Evolutionary conservation across 345 rosid genomes (phyloP).

Genomic region (Syzygium oleosum): DNA sequence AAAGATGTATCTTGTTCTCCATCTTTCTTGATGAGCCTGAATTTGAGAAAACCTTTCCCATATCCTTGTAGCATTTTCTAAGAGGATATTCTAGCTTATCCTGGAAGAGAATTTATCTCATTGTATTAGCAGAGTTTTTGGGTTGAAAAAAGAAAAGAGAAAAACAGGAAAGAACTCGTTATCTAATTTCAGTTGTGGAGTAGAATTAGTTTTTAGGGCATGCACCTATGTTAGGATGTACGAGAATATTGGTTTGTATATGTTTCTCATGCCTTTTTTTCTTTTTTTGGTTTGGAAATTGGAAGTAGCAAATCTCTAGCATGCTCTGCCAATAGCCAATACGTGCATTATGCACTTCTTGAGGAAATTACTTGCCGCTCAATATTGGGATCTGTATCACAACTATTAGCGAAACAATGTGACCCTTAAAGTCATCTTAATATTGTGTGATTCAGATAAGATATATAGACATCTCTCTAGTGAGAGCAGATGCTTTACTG

Average conservation of each 20-base stretch:
- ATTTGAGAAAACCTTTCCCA: background rate
- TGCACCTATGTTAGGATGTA: background rate
- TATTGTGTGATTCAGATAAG: background rate
- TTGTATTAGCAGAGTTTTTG: background rate
- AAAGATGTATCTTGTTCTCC: background rate
- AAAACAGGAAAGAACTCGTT: background rate
- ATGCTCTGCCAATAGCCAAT: background rate
- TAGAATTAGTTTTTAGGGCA: background rate
- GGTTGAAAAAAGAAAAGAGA: background rate
- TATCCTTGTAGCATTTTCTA: background rate
- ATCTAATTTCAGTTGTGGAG: background rate
- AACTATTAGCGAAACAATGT: background rate
- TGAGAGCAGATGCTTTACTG: background rate
- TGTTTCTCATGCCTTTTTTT: background rate
- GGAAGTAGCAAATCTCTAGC: background rate
- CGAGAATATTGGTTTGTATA: background rate
- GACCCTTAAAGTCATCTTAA: background rate
- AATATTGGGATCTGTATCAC: background rate
- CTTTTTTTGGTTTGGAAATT: background rate
- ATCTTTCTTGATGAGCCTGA: background rate
- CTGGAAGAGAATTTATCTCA: background rate
- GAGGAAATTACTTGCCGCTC: background rate
- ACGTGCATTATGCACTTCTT: background rate
- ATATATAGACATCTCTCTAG: background rate
- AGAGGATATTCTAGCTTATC: background rate